phyloP scores from a whole-genome alignment of 345 rosid genomes.

The Citrus cavaleriei region DNA sequence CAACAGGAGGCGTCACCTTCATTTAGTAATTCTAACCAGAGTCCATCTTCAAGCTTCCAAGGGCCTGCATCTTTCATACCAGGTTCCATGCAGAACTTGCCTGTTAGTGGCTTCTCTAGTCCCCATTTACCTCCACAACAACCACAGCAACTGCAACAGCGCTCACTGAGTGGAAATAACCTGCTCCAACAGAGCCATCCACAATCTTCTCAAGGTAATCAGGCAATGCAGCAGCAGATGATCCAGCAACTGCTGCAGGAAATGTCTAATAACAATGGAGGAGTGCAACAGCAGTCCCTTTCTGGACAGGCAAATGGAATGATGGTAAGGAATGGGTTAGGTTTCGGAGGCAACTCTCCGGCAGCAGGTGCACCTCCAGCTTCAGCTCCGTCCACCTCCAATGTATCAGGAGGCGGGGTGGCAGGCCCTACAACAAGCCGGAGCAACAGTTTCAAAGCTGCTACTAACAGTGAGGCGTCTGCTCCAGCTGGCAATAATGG shows the following conservation, averaged over 20 bases:
- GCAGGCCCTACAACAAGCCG: slow-evolving; percentile 45
- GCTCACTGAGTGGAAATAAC: slow-evolving; percentile 37
- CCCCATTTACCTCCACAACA: slow-evolving; percentile 45
- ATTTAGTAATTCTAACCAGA: slow-evolving; percentile 50
- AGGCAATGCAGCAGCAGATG: slow-evolving; percentile 69
- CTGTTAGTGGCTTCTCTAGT: slow-evolving; percentile 44
- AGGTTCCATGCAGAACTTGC: slow-evolving; percentile 63
- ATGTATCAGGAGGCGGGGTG: slow-evolving; percentile 35
- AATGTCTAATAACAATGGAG: slow-evolving; percentile 48
- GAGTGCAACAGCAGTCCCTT: slow-evolving; percentile 43
- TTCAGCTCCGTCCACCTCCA: slow-evolving; percentile 31
- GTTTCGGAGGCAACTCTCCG: slow-evolving; percentile 36
- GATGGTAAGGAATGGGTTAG: slow-evolving; percentile 32
- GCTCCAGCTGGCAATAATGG: slow-evolving; percentile 46
- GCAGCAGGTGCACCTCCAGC: slow-evolving; percentile 24
- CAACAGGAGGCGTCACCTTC: slow-evolving; percentile 65
- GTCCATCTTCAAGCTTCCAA: slow-evolving; percentile 65
- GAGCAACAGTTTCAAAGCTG: slow-evolving; percentile 61
- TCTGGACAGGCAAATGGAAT: slow-evolving; percentile 38
- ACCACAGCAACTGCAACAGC: slow-evolving; percentile 54
- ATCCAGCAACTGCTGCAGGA: slow-evolving; percentile 81
- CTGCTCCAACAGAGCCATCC: slow-evolving; percentile 49
- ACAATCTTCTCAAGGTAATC: slow-evolving; percentile 56
- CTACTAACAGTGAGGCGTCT: slow-evolving; percentile 56
- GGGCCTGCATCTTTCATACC: slow-evolving; percentile 44